Conservation (phyloP, 2,329 filamentous ascomycete genomes). For the Penicillium palitans region DNA sequence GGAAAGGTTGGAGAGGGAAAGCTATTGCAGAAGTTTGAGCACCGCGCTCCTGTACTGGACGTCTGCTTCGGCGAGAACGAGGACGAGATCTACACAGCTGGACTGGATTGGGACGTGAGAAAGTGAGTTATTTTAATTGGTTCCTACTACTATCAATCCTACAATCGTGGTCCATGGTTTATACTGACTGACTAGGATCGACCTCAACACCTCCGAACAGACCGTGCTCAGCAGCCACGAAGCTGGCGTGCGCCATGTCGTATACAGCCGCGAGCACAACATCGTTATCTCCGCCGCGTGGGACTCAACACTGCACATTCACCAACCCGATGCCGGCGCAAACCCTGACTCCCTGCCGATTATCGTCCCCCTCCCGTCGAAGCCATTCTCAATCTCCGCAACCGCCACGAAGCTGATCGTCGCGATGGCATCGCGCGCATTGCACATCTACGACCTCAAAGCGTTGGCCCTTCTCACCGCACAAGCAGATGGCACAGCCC, state of each 20-base stretch:
- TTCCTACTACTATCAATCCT: conserved; percentile 53
- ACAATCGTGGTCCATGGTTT: conserved; percentile 52
- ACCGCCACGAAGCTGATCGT: conserved; percentile 85
- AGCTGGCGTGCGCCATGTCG: conserved; percentile 77
- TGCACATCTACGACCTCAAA: conserved; percentile 89
- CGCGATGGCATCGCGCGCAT: conserved; percentile 89
- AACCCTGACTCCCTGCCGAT: conserved; percentile 56
- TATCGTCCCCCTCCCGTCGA: conserved; percentile 72
- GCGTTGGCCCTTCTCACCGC: conserved; percentile 59
- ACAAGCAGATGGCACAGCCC: conserved; percentile 44
- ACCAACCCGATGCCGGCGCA: conserved; percentile 56
- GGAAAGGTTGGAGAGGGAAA: conserved; percentile 59
- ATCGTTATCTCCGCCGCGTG: conserved; percentile 88
- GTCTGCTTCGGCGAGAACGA: conserved; percentile 85
- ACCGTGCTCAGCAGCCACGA: conserved; percentile 75
- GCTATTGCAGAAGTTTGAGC: conserved; percentile 72
- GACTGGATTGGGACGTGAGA: conserved; percentile 83
- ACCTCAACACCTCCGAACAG: conserved; percentile 71
- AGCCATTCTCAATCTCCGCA: conserved; percentile 81
- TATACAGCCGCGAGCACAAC: conserved; percentile 73
- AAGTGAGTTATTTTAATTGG: conserved; percentile 51
- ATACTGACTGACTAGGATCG: conserved; percentile 53
- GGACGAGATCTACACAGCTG: conserved; percentile 79
- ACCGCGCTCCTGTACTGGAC: conserved; percentile 83
- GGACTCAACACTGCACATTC: conserved; percentile 87